Base-by-base conservation (phyloP, 257 asterid species). In the Nicotiana benthamiana region DNA sequence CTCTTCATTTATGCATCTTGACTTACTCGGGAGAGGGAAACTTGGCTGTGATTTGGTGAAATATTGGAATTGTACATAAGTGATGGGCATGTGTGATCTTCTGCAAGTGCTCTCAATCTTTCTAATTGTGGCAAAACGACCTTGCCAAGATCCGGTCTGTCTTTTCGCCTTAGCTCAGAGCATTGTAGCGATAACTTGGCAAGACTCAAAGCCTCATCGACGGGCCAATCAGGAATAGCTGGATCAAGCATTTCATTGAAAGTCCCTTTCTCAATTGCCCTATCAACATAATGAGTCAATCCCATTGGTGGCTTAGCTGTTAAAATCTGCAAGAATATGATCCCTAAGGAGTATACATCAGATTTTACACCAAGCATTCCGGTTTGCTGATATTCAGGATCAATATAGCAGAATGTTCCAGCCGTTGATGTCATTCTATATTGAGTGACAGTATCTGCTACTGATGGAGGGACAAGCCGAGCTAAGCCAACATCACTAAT, bases 351-450 rank as follows among this genome's bases (percentile, higher is more conserved):
- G 59, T 86, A 86, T 61, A 86, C 82, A 34, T 86, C 89, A 1
- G 89, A 86, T 75, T 86, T 86, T 52, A 83, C 72, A 0, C 89
- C 85, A 18, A 86, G 87, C 87, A 86, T 86, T 9, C 89, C 89
- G 0, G 89, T 86, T 46, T 84, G 89, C 61, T 86, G 89, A 83
- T 83, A 83, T 75, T 86, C 89, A 10, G 87, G 87, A 26, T 86
- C 87, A 12, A 83, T 83, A 32, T 83, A 84, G 81, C 87, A 82
- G 82, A 79, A 81, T 0, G 87, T 83, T 83, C 88, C 88, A 27
- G 88, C 88, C 18, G 86, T 76, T 52, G 86, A 79, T 27, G 88
- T 85, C 86, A 85, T 54, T 22, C 85, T 68, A 48, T 75, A 85
- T 70, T 85, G 88, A 56, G 88, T 85, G 27, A 85, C 85, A n/a